Evolutionary conservation across 1,284 basidiomycete genomes (phyloP), one percentile per base, ranked within the genome.

Genomic region (Cryptococcus sp.): DNA sequence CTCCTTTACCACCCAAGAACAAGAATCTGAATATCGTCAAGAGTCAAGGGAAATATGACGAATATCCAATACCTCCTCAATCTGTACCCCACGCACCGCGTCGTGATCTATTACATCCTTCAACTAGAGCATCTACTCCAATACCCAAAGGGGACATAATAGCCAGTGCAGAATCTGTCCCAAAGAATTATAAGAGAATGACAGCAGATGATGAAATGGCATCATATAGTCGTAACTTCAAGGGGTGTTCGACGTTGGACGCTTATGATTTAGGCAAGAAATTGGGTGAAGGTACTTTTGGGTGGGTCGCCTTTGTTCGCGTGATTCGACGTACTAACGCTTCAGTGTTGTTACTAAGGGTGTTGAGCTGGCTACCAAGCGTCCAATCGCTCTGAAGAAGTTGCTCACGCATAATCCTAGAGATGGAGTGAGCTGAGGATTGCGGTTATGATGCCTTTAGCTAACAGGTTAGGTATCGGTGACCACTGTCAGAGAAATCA

Each of bases 401-500:
- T 61, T 76, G 46, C 94, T 98, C 59, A 81, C 95, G 49, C 92
- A 98, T 83, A 93, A 98, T 74, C 92, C 93, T 63, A 90, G 94
- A 76, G 92, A 92, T 70, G 95, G 93, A 51, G 89, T 96, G 83
- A 59, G 73, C 23, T 65, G 35, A 49, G 15, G 35, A 8, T 31
- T 33, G 49, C 30, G 49, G 36, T 30, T 10, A 43, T 36, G 14
- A 31, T 6, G 23, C 15, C 34, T 6, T 46, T 14, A 15, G 42
- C 50, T 53, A 23, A 50, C 38, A 6, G 50, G 30, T 4, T 59
- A 79, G 77, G 71, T 80, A 4, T 92, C 93, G 2, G 89, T 98
- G 37, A 98, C 96, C 1, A 94, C 96, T 5, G 80, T 98, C 13
- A 86, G 96, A n/a, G 96, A 99, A 78, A 98, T 98, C 79, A 95